phyloP scores from a whole-genome alignment of 176 grass and related monocot species.

The Oryza meyeriana region DNA sequence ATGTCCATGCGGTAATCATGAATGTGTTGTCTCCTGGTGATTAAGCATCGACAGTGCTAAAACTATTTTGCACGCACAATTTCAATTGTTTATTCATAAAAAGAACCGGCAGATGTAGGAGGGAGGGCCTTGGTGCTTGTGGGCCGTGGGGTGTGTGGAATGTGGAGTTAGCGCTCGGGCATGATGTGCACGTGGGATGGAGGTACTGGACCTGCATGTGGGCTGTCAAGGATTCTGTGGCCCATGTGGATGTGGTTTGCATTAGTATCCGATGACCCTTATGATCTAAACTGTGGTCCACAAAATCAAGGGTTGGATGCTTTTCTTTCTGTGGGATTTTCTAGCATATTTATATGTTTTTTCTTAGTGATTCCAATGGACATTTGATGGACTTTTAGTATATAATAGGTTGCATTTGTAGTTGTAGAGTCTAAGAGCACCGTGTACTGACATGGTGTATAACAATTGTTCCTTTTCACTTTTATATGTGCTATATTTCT shows the following conservation, averaged over 20 bases:
- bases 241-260: not conserved
- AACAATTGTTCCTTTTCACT: not conserved
- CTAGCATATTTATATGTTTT: not conserved
- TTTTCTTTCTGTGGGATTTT: not conserved
- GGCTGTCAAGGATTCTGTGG: not conserved
- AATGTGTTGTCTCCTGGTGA: not conserved
- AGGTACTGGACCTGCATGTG: no score
- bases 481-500: not conserved
- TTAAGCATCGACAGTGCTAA: not conserved
- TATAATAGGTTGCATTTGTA: not conserved
- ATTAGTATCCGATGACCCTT: not conserved
- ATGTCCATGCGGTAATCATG: not conserved
- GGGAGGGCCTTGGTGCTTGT: no score
- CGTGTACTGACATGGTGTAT: not conserved
- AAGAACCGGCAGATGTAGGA: no score
- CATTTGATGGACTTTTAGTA: not conserved
- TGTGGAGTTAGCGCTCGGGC: no score
- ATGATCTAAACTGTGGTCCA: not conserved
- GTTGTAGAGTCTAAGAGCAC: not conserved
- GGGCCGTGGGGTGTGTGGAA: no score
- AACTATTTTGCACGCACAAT: not conserved
- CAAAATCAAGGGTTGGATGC: not conserved
- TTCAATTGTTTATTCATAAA: no score
- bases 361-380: not conserved
- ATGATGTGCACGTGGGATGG: no score